Base-by-base conservation (phyloP, 345 rosid species). In the Lepidium aucheri region DNA sequence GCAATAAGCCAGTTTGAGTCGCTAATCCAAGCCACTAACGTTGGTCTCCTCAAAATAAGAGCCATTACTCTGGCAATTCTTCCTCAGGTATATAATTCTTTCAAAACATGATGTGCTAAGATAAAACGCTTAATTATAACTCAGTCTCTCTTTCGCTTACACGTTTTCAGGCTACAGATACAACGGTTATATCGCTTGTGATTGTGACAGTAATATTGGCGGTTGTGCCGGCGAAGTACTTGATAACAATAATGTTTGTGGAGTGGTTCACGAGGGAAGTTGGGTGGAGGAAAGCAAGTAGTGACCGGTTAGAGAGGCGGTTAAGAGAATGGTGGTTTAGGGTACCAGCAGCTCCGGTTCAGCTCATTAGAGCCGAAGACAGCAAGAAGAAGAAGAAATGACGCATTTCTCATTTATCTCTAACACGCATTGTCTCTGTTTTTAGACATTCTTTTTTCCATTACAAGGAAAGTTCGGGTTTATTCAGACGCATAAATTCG, bases 301-400 rank as follows among this genome's bases (percentile, higher is more conserved):
- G 79, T 51, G 79, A 80, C 45, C 78, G 87, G 75, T 66, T 61
- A 69, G 59, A 83, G 54, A 79, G 97, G 65, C 83, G 94, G 68
- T n/a, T 87, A 45, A 81, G 88, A 73, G 98, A 93, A 63, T 89
- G 98, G 98, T 93, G 96, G 98, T 58, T 85, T 54, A 80, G 91
- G 63, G 79, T 93, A 65, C 96, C 98, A 0, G 96, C 95, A 65
- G 98, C 96, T 49, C 93, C 91, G 5, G 93, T 92, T 64, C 86
- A 80, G 75, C 82, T 89, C 41, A 62, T 81, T 63, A 83, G 74
- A 81, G 41, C 74, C 0, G 89, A 82, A 24, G 87, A 85, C 11
- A 75, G 61, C 74, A 90, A 83, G 82, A 89, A 86, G 71, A 89
- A 86, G 71, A 84, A 77, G 84, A 88, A 81, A 66, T 77, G 72